Conservation (phyloP, 108 stramenopile genomes). For the Pseudonitzschia multiseries region DNA sequence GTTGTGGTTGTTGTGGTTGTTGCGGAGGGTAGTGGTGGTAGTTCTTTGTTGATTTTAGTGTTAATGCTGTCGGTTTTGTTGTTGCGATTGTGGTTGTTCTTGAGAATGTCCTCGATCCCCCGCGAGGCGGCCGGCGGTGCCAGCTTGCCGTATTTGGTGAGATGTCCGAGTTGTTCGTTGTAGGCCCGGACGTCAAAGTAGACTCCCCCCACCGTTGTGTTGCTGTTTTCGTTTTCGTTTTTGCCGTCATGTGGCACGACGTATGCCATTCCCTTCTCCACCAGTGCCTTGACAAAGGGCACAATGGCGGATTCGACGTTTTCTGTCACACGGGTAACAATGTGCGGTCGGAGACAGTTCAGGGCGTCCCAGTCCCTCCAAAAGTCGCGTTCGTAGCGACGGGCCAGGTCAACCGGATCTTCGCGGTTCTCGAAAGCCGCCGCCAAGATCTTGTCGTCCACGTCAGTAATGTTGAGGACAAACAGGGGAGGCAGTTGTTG, state of each 20-base stretch:
- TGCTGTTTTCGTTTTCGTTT: background rate
- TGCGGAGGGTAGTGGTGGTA: background rate
- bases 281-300: constrained; percentile 77
- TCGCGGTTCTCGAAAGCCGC: constrained; percentile 42
- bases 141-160: constrained; percentile 87
- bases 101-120: constrained; percentile 40
- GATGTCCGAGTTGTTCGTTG: constrained; percentile 45
- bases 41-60: too few relatives aligned
- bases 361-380: constrained; percentile 77
- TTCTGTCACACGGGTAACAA: constrained; percentile 94
- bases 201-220: constrained; percentile 52
- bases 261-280: constrained; percentile 83
- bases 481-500: constrained; percentile 45
- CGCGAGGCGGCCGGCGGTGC: constrained; percentile 66
- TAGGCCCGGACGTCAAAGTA: constrained; percentile 92
- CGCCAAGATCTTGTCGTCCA: constrained; percentile 97
- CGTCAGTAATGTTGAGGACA: constrained; percentile 95
- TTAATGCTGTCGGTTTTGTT: background rate
- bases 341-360: constrained; percentile 70
- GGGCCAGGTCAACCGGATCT: constrained; percentile 55
- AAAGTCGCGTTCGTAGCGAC: constrained; percentile 59
- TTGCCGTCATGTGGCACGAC: background rate
- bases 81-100: background rate
- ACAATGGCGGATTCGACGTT: constrained; percentile 85
- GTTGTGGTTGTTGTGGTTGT: constrained; percentile 16